Base-by-base conservation (phyloP, 1,139 yeast species). In the Suhomyces bokatorum region DNA sequence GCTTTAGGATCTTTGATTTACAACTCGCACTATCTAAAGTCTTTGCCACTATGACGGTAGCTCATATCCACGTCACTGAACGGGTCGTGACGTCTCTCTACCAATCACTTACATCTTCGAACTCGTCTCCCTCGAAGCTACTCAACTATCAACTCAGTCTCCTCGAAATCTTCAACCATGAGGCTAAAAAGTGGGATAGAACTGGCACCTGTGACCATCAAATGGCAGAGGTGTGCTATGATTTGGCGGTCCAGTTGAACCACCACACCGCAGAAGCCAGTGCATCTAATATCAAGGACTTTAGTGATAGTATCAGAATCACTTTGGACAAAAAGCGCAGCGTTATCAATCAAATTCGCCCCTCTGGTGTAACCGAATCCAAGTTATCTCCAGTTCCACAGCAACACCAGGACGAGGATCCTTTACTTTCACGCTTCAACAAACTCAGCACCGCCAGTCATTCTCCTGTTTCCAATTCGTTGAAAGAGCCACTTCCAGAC, bases 191-290 rank as follows among this genome's bases (percentile, higher is more conserved):
- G 44, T 46, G 55, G 9, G 59, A 60, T 4, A 51, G 46, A 15
- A 32, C 63, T 3, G 69, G 69, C 0, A 66, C 64, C 47, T 73
- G 78, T 54, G 78, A 74, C 51, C 65, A 59, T 48, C 76, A 70
- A 45, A 43, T 70, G 42, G 72, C 73, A 2, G 69, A 60, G 46
- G 59, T 71, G 2, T 55, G 66, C 40, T 68, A 58, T 42, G 40
- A 46, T 1, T 44, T 60, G 6, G 55, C 62, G 4, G 40, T 39
- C 13, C 46, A 39, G 26, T 49, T 67, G 14, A 50, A 53, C 33
- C 46, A 48, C 20, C 54, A 56, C 32, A 53, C 56, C 16, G 50
- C 50, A 30, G 39, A 38, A 7, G 49, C 48, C 13, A 52, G 47
- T 2, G 44, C 49, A 8, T 43, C 46, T 10, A 58, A 56, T 15